Evolutionary conservation across 208 protist genomes (phyloP), one percentile per base, ranked within the genome.

Genomic region (Leishmania tropica): DNA sequence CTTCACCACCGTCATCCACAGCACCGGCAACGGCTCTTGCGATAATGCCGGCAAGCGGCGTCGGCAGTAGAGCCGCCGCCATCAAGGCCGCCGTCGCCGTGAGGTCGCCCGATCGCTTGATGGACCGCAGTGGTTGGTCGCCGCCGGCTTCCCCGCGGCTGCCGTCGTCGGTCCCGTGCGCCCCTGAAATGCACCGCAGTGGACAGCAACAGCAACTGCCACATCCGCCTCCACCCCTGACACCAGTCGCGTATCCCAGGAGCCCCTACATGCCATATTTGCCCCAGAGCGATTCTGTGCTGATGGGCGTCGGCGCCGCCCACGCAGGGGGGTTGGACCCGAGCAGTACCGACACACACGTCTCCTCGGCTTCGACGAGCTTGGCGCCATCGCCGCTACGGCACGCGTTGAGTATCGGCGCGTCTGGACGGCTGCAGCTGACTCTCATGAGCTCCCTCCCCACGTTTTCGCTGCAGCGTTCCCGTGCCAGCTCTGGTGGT

Each of bases 371-470:
- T 42, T 62, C 84, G 48, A 83, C 45, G 45, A 81, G 80, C 79
- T 47, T 56, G 17, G 48, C 75, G 28, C 78, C 82, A 17, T 86
- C 81, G 31, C 83, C 80, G 62, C 79, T 88, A 24, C 79, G 78
- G 45, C 85, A 88, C 73, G 73, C 54, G n/a, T 40, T 88, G 35
- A 77, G 71, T 53, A 74, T 82, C 56, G 82, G 78, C 0, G 76
- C 76, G 42, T 28, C 75, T 17, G 85, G 85, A n/a, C 81, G 56
- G 64, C 79, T 88, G 75, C 85, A 84, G 54, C 37, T 88, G 71
- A 86, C 76, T 60, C 78, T 88, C 13, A 85, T 40, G 8, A 78
- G 71, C 81, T 87, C 84, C 6, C 76, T 81, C 54, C 70, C 76
- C 4, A 78, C 71, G 1, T 68, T 67, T 11, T 74, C 81, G 3